These are phyloP conservation scores for Beta corolliflora DNA, from an alignment of 179 eudicot species.

Conservation along the genomic window DNA sequence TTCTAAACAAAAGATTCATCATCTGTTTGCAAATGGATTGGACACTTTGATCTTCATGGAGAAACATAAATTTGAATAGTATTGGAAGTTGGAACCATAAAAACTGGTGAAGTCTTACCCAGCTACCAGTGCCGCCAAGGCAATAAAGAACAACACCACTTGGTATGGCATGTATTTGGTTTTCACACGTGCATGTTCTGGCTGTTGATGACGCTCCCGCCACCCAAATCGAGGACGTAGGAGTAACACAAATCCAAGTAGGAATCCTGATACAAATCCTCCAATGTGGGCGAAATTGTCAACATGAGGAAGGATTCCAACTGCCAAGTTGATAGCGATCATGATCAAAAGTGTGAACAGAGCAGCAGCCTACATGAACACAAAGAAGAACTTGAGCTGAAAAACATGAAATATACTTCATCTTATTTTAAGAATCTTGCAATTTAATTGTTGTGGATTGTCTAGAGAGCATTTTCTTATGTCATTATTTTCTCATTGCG, in stretches of 20 bases:
- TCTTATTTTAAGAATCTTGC: background rate
- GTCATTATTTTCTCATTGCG: background rate
- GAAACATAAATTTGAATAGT: background rate
- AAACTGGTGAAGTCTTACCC: slow-evolving; percentile 48
- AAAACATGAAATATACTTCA: background rate
- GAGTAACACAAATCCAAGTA: slow-evolving; percentile 71
- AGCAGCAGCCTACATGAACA: slow-evolving; percentile 65
- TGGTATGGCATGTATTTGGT: slow-evolving; percentile 65
- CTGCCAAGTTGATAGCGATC: slow-evolving; percentile 66
- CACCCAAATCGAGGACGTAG: slow-evolving; percentile 78
- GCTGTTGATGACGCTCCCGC: slow-evolving; percentile 63
- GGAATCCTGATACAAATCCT: slow-evolving; percentile 74
- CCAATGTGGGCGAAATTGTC: slow-evolving; percentile 93
- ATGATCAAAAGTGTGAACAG: slow-evolving; percentile 63
- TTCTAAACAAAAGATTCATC: background rate
- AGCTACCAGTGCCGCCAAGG: slow-evolving; percentile 45
- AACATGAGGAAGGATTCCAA: slow-evolving; percentile 78
- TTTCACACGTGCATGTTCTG: slow-evolving; percentile 63
- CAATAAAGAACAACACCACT: slow-evolving; percentile 47
- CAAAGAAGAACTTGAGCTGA: background rate
- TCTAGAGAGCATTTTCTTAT: background rate
- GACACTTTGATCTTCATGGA: background rate
- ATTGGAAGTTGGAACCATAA: background rate
- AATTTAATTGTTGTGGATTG: background rate
- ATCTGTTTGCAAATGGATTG: background rate